Percentiles rank a stretch among this genome's conserved stretches.
Conservation (phyloP, 805 yeast genomes). For the Candida broadrunensis region DNA sequence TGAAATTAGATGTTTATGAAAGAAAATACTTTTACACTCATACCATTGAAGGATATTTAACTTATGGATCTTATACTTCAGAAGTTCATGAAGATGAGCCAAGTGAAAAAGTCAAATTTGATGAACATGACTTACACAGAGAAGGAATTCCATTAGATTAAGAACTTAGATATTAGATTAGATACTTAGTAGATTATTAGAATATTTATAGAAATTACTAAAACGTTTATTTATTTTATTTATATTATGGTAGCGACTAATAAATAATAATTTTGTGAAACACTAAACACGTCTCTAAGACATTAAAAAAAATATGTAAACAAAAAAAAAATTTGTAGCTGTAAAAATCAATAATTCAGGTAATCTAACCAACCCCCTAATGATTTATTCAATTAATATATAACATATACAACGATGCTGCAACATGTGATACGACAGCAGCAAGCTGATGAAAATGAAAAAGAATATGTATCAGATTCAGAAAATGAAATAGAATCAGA, state of each 20-base stretch:
- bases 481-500: slow-evolving; percentile 19
- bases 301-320: neutral
- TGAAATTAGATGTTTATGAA: slow-evolving; percentile 32
- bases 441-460: neutral
- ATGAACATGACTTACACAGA: slow-evolving; percentile 4
- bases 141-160: slow-evolving; percentile 6
- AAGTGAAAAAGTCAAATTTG: slow-evolving; percentile 1
- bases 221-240: too few species aligned
- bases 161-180: too few species aligned
- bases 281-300: neutral
- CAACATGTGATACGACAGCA: neutral
- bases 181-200: too few species aligned
- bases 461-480: slow-evolving; percentile 25
- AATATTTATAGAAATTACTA: too few species aligned
- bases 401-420: neutral
- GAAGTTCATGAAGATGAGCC: slow-evolving; percentile 1
- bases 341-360: too few species aligned
- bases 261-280: too few species aligned
- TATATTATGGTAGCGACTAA: too few species aligned
- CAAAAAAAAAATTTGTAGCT: neutral
- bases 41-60: slow-evolving; percentile 24
- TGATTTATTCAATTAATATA: neutral
- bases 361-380: too few species aligned
- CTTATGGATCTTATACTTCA: slow-evolving; percentile 7
- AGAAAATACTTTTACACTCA: slow-evolving; percentile 37